These are phyloP conservation scores for Funneliformis caledonium DNA, from an alignment of 371 early-diverging fungal species.

Conservation along the genomic window DNA sequence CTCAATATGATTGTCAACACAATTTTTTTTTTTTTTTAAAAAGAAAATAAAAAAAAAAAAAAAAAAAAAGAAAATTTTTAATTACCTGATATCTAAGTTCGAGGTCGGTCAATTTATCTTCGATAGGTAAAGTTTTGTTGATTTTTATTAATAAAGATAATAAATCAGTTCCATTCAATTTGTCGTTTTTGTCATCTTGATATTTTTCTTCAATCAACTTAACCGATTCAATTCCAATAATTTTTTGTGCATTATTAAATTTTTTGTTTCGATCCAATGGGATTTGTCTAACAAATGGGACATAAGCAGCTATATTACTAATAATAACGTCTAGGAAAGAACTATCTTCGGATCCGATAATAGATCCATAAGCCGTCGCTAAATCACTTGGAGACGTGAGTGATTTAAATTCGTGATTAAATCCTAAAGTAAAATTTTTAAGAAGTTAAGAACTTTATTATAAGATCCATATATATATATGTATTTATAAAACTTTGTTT, in stretches of 20 bases:
- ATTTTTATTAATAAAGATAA: conserved; percentile 2
- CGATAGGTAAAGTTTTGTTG: background rate
- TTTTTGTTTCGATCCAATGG: background rate
- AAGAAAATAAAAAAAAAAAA: no score
- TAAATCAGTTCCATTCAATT: conserved; percentile 10
- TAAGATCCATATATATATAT: background rate
- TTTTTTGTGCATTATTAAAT: background rate
- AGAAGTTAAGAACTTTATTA: background rate
- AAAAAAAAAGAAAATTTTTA: background rate
- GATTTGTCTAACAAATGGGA: background rate
- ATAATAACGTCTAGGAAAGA: background rate
- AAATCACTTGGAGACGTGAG: background rate
- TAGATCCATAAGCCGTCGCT: background rate
- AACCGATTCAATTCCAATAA: background rate
- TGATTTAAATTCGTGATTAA: conserved; percentile 19
- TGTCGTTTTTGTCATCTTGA: background rate
- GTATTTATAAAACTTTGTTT: background rate
- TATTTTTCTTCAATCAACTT: background rate
- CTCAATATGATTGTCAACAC: background rate
- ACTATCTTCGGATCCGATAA: no score
- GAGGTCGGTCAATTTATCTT: conserved; percentile 1
- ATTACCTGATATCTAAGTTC: conserved; percentile 11
- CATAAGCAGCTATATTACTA: background rate
- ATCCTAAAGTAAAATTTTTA: background rate
- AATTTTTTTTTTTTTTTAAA: background rate